Percentiles rank a stretch among this genome's conserved stretches.
These are phyloP conservation scores for Paraglomus brasilianum DNA, from an alignment of 192 early-diverging fungal genomes.

Conservation along the genomic window DNA sequence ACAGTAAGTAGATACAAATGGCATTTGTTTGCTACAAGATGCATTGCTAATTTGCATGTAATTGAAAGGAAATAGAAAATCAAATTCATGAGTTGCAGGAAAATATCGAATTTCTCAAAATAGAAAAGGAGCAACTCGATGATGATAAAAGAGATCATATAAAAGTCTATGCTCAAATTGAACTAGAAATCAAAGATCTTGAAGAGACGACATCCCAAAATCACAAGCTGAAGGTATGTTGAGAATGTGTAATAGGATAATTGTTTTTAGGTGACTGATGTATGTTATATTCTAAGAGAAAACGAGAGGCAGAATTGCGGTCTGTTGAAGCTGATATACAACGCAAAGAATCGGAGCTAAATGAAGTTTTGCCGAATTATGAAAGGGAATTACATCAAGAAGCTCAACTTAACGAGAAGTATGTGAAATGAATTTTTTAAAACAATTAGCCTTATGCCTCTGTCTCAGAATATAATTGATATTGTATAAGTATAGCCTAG, in stretches of 20 bases:
- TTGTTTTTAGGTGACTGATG: not conserved
- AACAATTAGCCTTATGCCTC: not conserved
- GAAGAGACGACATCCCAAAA: slow-evolving; percentile 56
- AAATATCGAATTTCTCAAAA: slow-evolving; percentile 60
- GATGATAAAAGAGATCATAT: slow-evolving; percentile 75
- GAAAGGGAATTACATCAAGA: slow-evolving; percentile 59
- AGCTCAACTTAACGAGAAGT: slow-evolving; percentile 63
- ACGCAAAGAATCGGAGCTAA: slow-evolving; percentile 65
- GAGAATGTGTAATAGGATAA: not conserved
- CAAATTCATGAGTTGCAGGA: slow-evolving; percentile 65
- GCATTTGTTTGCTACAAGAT: not conserved
- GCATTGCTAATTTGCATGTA: not conserved
- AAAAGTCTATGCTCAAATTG: slow-evolving; percentile 74
- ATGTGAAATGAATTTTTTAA: slow-evolving; percentile 23
- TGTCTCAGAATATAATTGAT: no score
- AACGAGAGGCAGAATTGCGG: slow-evolving; percentile 36
- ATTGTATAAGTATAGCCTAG: slow-evolving; percentile 45
- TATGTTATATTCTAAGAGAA: slow-evolving; percentile 23
- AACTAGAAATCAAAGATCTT: slow-evolving; percentile 78
- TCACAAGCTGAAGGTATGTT: slow-evolving; percentile 16
- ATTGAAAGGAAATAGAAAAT: slow-evolving; percentile 46
- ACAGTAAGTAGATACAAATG: slow-evolving; percentile 21
- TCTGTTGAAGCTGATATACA: slow-evolving; percentile 56
- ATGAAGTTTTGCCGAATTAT: slow-evolving; percentile 62
- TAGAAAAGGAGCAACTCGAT: slow-evolving; percentile 69